Evolutionary conservation across 2,329 filamentous ascomycete species (phyloP).

Genomic region (Cephalotrichum gorgonifer): DNA sequence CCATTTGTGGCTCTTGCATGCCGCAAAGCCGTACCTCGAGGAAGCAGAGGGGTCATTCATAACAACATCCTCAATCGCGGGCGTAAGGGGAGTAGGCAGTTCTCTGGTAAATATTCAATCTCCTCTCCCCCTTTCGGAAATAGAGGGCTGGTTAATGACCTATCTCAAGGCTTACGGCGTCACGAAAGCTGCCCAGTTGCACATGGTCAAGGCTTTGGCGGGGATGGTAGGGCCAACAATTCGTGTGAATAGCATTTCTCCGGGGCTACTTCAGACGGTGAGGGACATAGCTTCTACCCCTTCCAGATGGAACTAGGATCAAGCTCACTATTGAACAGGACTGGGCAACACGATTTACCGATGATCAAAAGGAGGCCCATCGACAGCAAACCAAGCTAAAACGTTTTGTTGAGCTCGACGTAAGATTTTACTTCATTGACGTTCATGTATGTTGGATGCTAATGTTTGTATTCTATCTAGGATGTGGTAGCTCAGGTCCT

Average conservation of each 20-base stretch:
- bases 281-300: conserved; percentile 8
- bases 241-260: conserved; percentile 48
- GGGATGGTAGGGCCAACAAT: conserved; percentile 42
- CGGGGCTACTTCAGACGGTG: conserved; percentile 40
- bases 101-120: conserved; percentile 30
- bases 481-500: conserved; percentile 45
- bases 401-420: conserved; percentile 27
- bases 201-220: conserved; percentile 46
- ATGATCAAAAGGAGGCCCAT: conserved; percentile 43
- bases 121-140: not conserved
- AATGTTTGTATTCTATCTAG: conserved; percentile 24
- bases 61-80: conserved; percentile 53
- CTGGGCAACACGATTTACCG: conserved; percentile 51
- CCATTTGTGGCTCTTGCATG: conserved; percentile 49
- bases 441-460: not conserved
- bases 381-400: conserved; percentile 50
- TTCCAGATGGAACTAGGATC: not conserved
- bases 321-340: conserved; percentile 26
- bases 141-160: not conserved
- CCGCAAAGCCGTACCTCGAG: conserved; percentile 42
- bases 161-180: conserved; percentile 55
- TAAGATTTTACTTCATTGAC: not conserved
- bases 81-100: conserved; percentile 53
- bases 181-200: conserved; percentile 63
- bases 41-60: conserved; percentile 50